Conservation (phyloP, 345 rosid genomes). For the Euphorbia pulcherrima region DNA sequence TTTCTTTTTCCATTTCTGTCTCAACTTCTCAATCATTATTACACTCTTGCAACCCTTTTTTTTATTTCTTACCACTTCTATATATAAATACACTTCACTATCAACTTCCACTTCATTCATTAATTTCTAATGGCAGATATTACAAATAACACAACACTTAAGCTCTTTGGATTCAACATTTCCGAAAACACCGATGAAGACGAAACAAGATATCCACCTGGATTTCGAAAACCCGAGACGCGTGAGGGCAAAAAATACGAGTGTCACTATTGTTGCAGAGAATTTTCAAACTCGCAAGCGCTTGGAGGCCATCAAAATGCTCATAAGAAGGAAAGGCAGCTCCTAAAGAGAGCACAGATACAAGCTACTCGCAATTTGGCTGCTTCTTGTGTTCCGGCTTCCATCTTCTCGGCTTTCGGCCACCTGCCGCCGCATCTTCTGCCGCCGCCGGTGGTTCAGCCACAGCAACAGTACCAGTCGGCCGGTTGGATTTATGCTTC, state of each 20-base stretch:
- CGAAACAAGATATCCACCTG: conserved; percentile 13
- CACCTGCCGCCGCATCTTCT: conserved; percentile 7
- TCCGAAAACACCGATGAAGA: conserved; percentile 21
- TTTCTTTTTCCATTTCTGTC: conserved; percentile 8
- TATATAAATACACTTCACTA: no score
- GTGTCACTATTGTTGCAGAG: conserved; percentile 27
- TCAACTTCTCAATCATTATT: conserved; percentile 14
- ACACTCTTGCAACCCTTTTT: not conserved
- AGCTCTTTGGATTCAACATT: conserved; percentile 65
- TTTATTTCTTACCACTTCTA: no score
- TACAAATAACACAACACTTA: conserved; percentile 34
- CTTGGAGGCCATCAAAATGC: conserved; percentile 31
- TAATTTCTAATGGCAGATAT: conserved; percentile 34
- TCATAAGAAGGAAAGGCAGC: conserved; percentile 30
- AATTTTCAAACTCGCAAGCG: conserved; percentile 27
- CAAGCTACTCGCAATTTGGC: conserved; percentile 23
- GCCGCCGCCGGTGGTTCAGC: not conserved
- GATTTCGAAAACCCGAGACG: conserved; percentile 22
- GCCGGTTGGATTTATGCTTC: conserved; percentile 15
- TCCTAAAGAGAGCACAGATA: conserved; percentile 24
- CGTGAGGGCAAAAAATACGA: conserved; percentile 20
- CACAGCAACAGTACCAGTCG: conserved; percentile 9
- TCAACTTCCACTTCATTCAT: not conserved
- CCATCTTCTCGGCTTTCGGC: conserved; percentile 15
- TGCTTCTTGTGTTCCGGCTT: conserved; percentile 13